Percentiles rank a stretch among this genome's conserved stretches.
Conservation (phyloP, 352 stramenopile species). For the Globisporangium heterothallicum region DNA sequence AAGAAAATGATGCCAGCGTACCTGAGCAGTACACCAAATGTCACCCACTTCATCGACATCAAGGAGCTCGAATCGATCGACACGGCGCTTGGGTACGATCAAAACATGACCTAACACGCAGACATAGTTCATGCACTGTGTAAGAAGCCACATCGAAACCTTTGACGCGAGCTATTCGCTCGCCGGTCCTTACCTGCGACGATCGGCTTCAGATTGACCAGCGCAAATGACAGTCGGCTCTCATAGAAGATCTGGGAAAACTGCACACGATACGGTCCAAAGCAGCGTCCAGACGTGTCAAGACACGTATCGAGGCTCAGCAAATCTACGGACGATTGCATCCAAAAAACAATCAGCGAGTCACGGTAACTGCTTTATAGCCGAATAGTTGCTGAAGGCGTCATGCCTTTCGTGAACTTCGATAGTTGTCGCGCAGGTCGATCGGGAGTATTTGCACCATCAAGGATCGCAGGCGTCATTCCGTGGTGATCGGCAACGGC, state of each 20-base stretch:
- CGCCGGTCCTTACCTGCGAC: slow-evolving; percentile 46
- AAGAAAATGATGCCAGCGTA: slow-evolving; percentile 5
- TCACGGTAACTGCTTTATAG: too few relatives aligned
- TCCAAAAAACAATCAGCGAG: too few relatives aligned
- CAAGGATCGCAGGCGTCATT: not conserved
- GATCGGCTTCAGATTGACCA: slow-evolving; percentile 94
- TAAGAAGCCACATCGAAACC: not conserved
- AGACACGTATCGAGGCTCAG: slow-evolving; percentile 34
- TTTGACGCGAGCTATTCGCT: not conserved
- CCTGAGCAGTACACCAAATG: slow-evolving; percentile 84
- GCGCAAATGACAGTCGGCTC: slow-evolving; percentile 48
- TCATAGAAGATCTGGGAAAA: slow-evolving; percentile 58
- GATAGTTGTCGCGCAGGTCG: slow-evolving; percentile 3
- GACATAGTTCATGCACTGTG: not conserved
- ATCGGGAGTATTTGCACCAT: not conserved
- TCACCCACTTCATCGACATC: slow-evolving; percentile 83
- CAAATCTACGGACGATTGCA: too few relatives aligned
- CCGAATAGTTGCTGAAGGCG: too few relatives aligned
- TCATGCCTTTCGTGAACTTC: slow-evolving; percentile 18
- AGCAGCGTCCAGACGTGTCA: slow-evolving; percentile 26
- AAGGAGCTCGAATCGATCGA: slow-evolving; percentile 73
- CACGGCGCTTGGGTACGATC: slow-evolving; percentile 74
- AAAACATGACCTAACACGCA: slow-evolving; percentile 81
- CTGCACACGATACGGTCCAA: slow-evolving; percentile 40
- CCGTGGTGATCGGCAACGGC: not conserved